Base-by-base conservation (phyloP, 495 filamentous ascomycete genomes). In the Oleoguttula mirabilis region DNA sequence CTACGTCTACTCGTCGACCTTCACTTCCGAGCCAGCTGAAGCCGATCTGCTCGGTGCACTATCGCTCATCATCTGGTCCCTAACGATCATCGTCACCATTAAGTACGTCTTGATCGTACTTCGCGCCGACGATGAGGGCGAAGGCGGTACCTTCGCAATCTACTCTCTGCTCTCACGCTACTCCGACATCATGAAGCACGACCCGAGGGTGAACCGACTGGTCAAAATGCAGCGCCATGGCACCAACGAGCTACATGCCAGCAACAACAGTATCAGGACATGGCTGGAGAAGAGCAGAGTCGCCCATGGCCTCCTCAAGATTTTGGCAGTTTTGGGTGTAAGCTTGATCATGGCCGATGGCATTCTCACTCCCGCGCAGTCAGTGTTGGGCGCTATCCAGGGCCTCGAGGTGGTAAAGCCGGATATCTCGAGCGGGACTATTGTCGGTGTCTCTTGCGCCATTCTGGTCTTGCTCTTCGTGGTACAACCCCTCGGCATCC, bases 1-100 rank as follows among this genome's bases (percentile, higher is more conserved):
- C 21, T 84, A 83, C 45, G 79, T 82, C 39, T 83, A 63, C 45
- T 82, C 78, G 15, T 81, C 79, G 11, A 83, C 79, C 0, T 84
- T 84, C 54, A 60, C 65, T 32, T 59, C 57, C 0, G 56, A 64
- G 4, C 80, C 80, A 40, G 21, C 10, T 6, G 7, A 14, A 19
- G 7, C 14, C 16, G 48, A 51, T 39, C 45, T 51, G 10, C 22
- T 51, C 17, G 48, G 48, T n/a, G 48, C 44, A 10, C 27, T 51
- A 3, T 51, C 48, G 12, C 27, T 51, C 3, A 51, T 51, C 28
- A 48, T 51, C 28, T 51, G 45, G 44, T 23, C 24, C 12, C 32
- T 51, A 10, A 51, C 48, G 12, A 7, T 51, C 22, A 51, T 51
- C 15, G 48, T 51, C n/a, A 35, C 48, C 3, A 21, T 48, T 31